A percentile compares a stretch with the other conserved stretches of the same genome.
Evolutionary conservation across 108 stramenopile genomes (phyloP).

Genomic region (Cyclotella atomus): DNA sequence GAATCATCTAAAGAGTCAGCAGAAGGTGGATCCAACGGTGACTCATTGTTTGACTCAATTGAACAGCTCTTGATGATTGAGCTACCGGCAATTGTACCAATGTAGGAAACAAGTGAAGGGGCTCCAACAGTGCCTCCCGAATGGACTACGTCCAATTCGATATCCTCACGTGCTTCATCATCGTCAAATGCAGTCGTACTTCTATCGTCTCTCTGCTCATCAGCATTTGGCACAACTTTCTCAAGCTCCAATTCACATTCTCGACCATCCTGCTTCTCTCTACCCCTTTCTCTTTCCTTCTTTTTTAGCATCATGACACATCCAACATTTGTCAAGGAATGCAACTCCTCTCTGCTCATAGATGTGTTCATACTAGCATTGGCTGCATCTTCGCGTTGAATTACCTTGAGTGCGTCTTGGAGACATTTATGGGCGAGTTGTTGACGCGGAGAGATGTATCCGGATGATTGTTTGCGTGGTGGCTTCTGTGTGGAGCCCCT

Average conservation of each 20-base stretch:
- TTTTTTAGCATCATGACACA: conserved; percentile 9
- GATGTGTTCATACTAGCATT: background rate
- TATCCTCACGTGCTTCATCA: background rate
- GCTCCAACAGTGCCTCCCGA: background rate
- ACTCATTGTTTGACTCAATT: background rate
- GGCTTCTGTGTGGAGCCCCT: background rate
- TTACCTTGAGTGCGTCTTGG: conserved; percentile 11
- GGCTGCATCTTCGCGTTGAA: conserved; percentile 1
- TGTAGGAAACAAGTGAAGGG: conserved; percentile 11
- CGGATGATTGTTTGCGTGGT: background rate
- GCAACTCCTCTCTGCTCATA: background rate
- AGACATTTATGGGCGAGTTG: conserved; percentile 18
- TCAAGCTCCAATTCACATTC: background rate
- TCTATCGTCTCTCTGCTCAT: conserved; percentile 3
- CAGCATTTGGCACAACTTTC: background rate
- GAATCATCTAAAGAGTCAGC: background rate
- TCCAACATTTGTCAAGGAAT: background rate
- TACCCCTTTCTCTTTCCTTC: conserved; percentile 2
- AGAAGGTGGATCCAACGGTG: background rate
- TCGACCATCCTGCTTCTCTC: background rate
- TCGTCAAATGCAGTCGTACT: background rate
- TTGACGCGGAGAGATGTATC: conserved; percentile 7
- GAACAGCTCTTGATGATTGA: background rate
- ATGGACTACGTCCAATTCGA: background rate
- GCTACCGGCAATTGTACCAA: conserved; percentile 4